Evolutionary conservation across 305 asterid species (phyloP).

Genomic region (Ilex paraguariensis): DNA sequence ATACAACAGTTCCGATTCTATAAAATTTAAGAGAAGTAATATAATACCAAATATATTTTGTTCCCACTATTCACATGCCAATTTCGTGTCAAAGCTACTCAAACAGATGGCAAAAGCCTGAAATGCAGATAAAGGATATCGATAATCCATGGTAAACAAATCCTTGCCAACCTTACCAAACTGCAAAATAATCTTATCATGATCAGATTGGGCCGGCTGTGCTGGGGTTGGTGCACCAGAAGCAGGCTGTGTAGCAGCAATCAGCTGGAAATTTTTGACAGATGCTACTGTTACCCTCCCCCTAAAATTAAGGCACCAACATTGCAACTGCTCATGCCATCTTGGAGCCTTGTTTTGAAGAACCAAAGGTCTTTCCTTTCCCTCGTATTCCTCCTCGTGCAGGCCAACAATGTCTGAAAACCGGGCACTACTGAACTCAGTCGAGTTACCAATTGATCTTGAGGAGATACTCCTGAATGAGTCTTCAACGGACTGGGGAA

Average conservation of each 20-base stretch:
- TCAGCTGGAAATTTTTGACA: conserved; percentile 30
- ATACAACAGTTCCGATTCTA: background rate
- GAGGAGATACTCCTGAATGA: conserved; percentile 29
- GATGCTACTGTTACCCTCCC: conserved; percentile 37
- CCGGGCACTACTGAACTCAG: conserved; percentile 26
- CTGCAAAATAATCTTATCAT: conserved; percentile 32
- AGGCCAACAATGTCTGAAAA: conserved; percentile 23
- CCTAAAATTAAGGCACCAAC: conserved; percentile 34
- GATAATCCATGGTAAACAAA: conserved; percentile 39
- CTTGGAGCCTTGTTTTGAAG: conserved; percentile 32
- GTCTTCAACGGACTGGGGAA: conserved; percentile 26
- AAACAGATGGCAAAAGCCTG: conserved; percentile 39
- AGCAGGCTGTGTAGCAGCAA: conserved; percentile 21
- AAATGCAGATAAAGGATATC: conserved; percentile 33
- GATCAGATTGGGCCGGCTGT: conserved; percentile 25
- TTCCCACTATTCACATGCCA: conserved; percentile 31
- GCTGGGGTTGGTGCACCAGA: conserved; percentile 15
- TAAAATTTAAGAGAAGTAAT: too few species aligned
- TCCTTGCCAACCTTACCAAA: conserved; percentile 35
- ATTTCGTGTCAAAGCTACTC: conserved; percentile 38
- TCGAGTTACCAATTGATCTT: conserved; percentile 16
- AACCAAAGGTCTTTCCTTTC: conserved; percentile 29
- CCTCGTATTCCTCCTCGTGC: conserved; percentile 11
- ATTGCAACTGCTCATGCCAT: conserved; percentile 37
- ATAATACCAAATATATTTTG: background rate